Conservation (phyloP, 768 basidiomycete species). For the Pulveroboletus ravenelii region DNA sequence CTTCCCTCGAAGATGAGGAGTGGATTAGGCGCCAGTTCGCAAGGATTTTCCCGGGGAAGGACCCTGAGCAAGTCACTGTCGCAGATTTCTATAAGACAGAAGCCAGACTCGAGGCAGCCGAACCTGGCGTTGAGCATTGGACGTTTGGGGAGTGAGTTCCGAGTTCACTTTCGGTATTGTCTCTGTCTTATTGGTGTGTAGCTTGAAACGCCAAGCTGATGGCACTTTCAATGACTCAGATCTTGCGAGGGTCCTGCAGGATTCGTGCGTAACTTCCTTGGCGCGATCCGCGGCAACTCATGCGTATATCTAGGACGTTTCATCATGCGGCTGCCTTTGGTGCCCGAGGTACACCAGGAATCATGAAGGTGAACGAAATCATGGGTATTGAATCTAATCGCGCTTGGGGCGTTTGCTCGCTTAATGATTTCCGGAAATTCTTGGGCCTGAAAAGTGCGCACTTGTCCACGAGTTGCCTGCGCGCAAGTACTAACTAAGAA, state of each 20-base stretch:
- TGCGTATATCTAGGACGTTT: slow-evolving; percentile 46
- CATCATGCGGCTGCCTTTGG: slow-evolving; percentile 70
- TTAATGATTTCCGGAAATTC: slow-evolving; percentile 83
- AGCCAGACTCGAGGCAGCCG: slow-evolving; percentile 32
- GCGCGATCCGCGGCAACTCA: background rate
- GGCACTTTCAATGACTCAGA: slow-evolving; percentile 64
- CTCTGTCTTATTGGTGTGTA: slow-evolving; percentile 25
- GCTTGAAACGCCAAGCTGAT: slow-evolving; percentile 56
- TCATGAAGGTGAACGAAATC: slow-evolving; percentile 74
- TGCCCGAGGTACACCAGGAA: slow-evolving; percentile 70
- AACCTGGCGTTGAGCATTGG: slow-evolving; percentile 56
- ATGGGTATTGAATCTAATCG: slow-evolving; percentile 81
- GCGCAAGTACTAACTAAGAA: background rate
- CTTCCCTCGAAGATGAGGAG: slow-evolving; percentile 62
- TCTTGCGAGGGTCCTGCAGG: slow-evolving; percentile 60
- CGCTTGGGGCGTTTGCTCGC: slow-evolving; percentile 73
- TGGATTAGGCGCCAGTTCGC: slow-evolving; percentile 55
- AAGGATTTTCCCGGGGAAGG: slow-evolving; percentile 50
- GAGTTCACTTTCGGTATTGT: background rate
- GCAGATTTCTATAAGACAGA: slow-evolving; percentile 51
- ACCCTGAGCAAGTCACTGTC: slow-evolving; percentile 41
- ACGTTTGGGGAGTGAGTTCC: slow-evolving; percentile 54
- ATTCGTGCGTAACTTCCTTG: slow-evolving; percentile 47
- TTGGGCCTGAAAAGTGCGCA: slow-evolving; percentile 68
- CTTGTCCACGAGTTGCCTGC: background rate